phyloP scores from a whole-genome alignment of 805 yeast genomes.

The Metschnikowia hibisci region DNA sequence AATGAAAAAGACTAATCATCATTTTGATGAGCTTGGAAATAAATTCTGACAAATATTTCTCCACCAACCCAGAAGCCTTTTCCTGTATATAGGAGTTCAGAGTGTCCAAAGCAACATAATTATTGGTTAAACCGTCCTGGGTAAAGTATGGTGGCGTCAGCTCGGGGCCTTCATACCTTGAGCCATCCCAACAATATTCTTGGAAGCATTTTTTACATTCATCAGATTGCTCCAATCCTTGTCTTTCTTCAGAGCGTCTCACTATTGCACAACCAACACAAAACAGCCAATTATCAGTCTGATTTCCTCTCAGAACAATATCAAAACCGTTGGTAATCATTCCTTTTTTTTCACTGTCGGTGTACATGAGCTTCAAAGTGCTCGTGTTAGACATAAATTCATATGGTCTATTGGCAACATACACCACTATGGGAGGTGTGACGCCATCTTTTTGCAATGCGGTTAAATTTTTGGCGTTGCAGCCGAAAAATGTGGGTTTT shows the following conservation, averaged over 20 bases:
- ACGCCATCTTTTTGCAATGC: constrained; percentile 39
- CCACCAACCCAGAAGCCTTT: not conserved
- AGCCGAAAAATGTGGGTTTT: constrained; percentile 79
- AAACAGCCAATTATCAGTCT: constrained; percentile 18
- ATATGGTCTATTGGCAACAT: constrained; percentile 69
- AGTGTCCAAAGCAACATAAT: constrained; percentile 12
- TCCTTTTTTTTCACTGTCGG: constrained; percentile 49
- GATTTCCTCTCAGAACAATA: constrained; percentile 40
- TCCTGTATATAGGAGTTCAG: constrained; percentile 11
- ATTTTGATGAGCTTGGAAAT: too few relatives aligned
- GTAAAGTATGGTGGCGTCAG: constrained; percentile 28
- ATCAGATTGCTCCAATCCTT: constrained; percentile 21
- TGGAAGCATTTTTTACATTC: constrained; percentile 24
- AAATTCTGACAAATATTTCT: not conserved
- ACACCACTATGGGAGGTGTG: constrained; percentile 72
- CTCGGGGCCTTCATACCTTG: constrained; percentile 13
- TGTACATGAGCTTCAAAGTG: constrained; percentile 63
- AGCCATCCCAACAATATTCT: constrained; percentile 28
- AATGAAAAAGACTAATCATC: not conserved
- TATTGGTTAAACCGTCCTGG: constrained; percentile 28
- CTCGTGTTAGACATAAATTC: constrained; percentile 66
- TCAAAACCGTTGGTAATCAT: constrained; percentile 76
- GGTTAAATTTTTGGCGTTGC: constrained; percentile 63
- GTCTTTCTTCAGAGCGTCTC: constrained; percentile 25
- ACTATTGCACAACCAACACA: constrained; percentile 31